phyloP scores from a whole-genome alignment of 2,329 filamentous ascomycete species.

The Ascochyta pisi region DNA sequence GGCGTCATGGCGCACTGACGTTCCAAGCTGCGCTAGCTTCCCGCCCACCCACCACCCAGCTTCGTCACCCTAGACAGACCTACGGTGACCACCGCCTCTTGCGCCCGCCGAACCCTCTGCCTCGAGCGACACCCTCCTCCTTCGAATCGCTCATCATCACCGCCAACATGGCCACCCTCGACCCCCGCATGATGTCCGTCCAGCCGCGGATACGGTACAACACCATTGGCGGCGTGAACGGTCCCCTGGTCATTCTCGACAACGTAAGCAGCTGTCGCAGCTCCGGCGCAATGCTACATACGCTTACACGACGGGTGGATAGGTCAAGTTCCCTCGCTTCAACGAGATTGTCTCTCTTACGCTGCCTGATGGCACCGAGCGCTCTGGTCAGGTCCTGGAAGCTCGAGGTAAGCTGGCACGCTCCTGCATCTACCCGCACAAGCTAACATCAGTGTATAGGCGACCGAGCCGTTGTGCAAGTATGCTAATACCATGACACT shows the following conservation, averaged over 20 bases:
- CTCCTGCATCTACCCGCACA: neutral
- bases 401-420: slow-evolving; percentile 75
- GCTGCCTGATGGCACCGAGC: slow-evolving; percentile 90
- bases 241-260: slow-evolving; percentile 95
- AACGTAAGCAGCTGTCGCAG: slow-evolving; percentile 68
- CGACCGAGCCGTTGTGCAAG: slow-evolving; percentile 93
- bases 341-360: slow-evolving; percentile 98
- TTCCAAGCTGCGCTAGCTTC: slow-evolving; percentile 20
- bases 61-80: slow-evolving; percentile 22
- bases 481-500: slow-evolving; percentile 50
- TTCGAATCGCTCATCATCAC: slow-evolving; percentile 29
- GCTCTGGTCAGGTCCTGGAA: slow-evolving; percentile 95
- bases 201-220: slow-evolving; percentile 89
- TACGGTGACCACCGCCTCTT: slow-evolving; percentile 28
- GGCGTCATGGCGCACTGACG: slow-evolving; percentile 15
- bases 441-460: slow-evolving; percentile 60
- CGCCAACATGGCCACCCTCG: slow-evolving; percentile 49
- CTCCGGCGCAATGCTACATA: slow-evolving; percentile 2
- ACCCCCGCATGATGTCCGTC: slow-evolving; percentile 63
- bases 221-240: slow-evolving; percentile 97
- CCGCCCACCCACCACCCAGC: slow-evolving; percentile 38
- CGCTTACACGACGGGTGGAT: slow-evolving; percentile 35
- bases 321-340: slow-evolving; percentile 97
- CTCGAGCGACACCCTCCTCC: slow-evolving; percentile 27
- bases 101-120: slow-evolving; percentile 16